Percentiles rank a stretch among this genome's conserved stretches.
Conservation (phyloP, 768 basidiomycete species). For the Scleroderma citrinum region DNA sequence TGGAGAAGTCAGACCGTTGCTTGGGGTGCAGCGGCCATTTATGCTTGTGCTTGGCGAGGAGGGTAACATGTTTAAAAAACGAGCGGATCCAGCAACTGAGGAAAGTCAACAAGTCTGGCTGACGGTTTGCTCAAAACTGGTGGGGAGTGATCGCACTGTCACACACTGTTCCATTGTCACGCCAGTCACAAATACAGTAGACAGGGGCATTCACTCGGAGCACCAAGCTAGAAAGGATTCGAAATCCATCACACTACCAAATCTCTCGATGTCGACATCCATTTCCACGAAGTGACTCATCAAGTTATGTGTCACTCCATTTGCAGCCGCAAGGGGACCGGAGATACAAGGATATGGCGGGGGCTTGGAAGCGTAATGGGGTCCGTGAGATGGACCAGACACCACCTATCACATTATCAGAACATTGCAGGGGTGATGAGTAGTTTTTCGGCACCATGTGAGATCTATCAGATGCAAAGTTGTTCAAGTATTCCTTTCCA, state of each 20-base stretch:
- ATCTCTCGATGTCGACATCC: slow-evolving; percentile 26
- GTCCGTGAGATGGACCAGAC: slow-evolving; percentile 7
- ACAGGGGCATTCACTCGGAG: slow-evolving; percentile 6
- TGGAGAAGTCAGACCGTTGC: slow-evolving; percentile 42
- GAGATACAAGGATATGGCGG: slow-evolving; percentile 46
- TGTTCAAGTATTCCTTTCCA: slow-evolving; percentile 42
- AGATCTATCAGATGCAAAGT: slow-evolving; percentile 71
- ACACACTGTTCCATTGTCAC: slow-evolving; percentile 19
- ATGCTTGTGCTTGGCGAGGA: slow-evolving; percentile 33
- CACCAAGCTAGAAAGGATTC: slow-evolving; percentile 19
- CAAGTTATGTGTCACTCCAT: slow-evolving; percentile 44
- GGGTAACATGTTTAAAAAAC: slow-evolving; percentile 10
- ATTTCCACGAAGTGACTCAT: slow-evolving; percentile 57
- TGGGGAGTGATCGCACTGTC: slow-evolving; percentile 7
- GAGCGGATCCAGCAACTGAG: slow-evolving; percentile 2
- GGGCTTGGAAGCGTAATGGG: slow-evolving; percentile 38
- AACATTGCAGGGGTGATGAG: slow-evolving; percentile 4
- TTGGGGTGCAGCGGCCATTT: slow-evolving; percentile 47
- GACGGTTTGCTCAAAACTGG: neutral
- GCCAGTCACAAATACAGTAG: slow-evolving; percentile 6
- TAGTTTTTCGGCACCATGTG: slow-evolving; percentile 80
- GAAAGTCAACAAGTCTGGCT: neutral
- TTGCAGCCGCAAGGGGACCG: slow-evolving; percentile 36
- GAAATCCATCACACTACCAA: slow-evolving; percentile 38
- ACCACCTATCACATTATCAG: slow-evolving; percentile 5